Conservation (phyloP, 805 yeast species). For the Tetrapisispora pingtungensis region DNA sequence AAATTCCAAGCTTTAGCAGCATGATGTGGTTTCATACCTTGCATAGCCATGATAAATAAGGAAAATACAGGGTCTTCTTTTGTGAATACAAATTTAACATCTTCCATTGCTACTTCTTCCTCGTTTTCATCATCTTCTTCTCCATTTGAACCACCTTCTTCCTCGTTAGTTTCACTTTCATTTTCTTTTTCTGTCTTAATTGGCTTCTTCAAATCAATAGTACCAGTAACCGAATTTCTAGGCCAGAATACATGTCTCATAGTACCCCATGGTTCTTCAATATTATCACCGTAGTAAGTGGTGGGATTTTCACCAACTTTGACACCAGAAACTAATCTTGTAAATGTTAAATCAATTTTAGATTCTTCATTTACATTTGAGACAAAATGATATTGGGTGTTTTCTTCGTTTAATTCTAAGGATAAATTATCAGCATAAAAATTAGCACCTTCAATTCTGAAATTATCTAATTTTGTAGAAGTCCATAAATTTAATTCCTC, state of each 20-base stretch:
- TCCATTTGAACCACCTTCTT: slow-evolving; percentile 9
- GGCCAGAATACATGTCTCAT: slow-evolving; percentile 99
- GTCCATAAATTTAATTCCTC: slow-evolving; percentile 56
- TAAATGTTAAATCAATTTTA: slow-evolving; percentile 56
- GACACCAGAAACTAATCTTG: slow-evolving; percentile 62
- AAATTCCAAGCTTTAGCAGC: slow-evolving; percentile 98
- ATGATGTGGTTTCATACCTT: slow-evolving; percentile 99
- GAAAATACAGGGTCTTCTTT: slow-evolving; percentile 32
- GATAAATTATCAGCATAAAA: slow-evolving; percentile 69
- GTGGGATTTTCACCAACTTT: slow-evolving; percentile 85
- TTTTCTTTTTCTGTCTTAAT: neutral
- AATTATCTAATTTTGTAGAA: slow-evolving; percentile 78
- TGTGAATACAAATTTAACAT: slow-evolving; percentile 11
- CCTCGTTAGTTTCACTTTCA: slow-evolving; percentile 3
- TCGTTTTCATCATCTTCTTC: slow-evolving; percentile 6
- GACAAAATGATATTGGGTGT: slow-evolving; percentile 42
- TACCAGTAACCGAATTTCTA: slow-evolving; percentile 63
- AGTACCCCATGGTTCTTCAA: slow-evolving; percentile 85
- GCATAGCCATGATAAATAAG: slow-evolving; percentile 93
- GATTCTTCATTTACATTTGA: slow-evolving; percentile 63
- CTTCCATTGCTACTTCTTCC: slow-evolving; percentile 6
- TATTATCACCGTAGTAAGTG: slow-evolving; percentile 78
- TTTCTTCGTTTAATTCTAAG: slow-evolving; percentile 50
- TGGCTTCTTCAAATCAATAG: slow-evolving; percentile 36
- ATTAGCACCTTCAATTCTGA: slow-evolving; percentile 59